Evolutionary conservation across 768 basidiomycete genomes (phyloP).

Genomic region (Tulasnella sp.): DNA sequence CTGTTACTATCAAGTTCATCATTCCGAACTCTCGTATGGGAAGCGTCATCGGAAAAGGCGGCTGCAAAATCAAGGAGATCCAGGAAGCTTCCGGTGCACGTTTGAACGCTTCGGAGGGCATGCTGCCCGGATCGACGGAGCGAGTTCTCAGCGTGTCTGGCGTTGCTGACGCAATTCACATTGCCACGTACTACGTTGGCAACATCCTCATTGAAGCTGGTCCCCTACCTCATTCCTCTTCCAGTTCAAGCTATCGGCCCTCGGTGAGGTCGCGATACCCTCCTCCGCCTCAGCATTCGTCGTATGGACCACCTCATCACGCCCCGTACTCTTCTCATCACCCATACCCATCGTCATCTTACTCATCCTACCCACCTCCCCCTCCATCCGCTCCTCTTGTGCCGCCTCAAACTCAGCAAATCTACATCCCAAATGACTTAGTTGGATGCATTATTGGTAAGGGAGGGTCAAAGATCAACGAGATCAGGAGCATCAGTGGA

Average conservation of each 20-base stretch:
- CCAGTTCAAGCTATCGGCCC: conserved; percentile 54
- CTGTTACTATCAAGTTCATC: conserved; percentile 99
- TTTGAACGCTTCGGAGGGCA: conserved; percentile 92
- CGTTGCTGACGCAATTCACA: conserved; percentile 97
- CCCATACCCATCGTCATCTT: neutral
- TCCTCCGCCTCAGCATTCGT: conserved; percentile 3
- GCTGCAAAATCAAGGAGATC: conserved; percentile 98
- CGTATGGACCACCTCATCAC: conserved; percentile 25
- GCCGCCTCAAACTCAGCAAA: conserved; percentile 89
- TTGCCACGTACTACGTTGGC: conserved; percentile 98
- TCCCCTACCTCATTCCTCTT: conserved; percentile 33
- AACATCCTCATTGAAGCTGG: conserved; percentile 90
- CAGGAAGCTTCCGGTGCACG: conserved; percentile 96
- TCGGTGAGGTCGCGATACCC: conserved; percentile 4
- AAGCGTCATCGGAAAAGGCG: conserved; percentile 95
- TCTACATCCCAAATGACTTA: conserved; percentile 94
- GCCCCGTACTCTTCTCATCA: conserved; percentile 11
- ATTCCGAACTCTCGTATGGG: conserved; percentile 99
- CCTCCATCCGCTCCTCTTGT: conserved; percentile 39
- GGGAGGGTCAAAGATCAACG: conserved; percentile 96
- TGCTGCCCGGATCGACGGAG: conserved; percentile 99
- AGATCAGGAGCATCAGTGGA: conserved; percentile 88
- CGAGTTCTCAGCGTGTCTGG: conserved; percentile 96
- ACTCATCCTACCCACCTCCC: conserved; percentile 7
- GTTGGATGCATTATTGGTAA: conserved; percentile 98